Percentiles rank a stretch among this genome's conserved stretches.
Evolutionary conservation across 768 basidiomycete species (phyloP).

Genomic region (Psilocybe tampanensis): DNA sequence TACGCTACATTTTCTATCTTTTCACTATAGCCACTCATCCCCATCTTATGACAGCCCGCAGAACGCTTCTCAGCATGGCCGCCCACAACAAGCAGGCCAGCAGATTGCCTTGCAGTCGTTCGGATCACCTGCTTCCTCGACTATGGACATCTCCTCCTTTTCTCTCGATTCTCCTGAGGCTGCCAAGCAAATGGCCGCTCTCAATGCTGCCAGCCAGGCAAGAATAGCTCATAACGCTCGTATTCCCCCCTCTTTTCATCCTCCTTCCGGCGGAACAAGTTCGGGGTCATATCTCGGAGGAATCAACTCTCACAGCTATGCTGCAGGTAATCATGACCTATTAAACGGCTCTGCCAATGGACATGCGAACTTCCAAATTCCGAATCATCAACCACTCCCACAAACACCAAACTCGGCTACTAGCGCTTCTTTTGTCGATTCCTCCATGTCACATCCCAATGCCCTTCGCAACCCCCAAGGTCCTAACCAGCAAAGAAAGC

Average conservation of each 20-base stretch:
- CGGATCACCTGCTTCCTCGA: constrained; percentile 31
- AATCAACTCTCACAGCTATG: constrained; percentile 49
- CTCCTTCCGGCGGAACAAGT: constrained; percentile 55
- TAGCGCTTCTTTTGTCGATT: constrained; percentile 46
- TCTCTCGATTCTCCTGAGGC: constrained; percentile 65
- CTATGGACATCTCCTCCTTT: constrained; percentile 43
- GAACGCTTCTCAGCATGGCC: constrained; percentile 30
- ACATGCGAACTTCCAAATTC: constrained; percentile 49
- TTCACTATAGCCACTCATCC: constrained; percentile 1
- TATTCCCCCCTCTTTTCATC: constrained; percentile 30
- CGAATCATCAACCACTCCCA: constrained; percentile 36
- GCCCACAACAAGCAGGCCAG: constrained; percentile 29
- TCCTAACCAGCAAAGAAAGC: constrained; percentile 52
- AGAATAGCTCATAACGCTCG: constrained; percentile 58
- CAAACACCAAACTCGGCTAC: constrained; percentile 36
- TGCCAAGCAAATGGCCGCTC: constrained; percentile 82
- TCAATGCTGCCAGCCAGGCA: constrained; percentile 64
- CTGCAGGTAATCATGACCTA: constrained; percentile 48
- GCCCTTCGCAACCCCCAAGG: constrained; percentile 34
- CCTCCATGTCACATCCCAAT: constrained; percentile 36
- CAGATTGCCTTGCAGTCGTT: constrained; percentile 34
- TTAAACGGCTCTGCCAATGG: constrained; percentile 30
- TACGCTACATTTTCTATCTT: constrained; percentile 25
- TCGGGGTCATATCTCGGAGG: constrained; percentile 71
- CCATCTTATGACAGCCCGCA: constrained; percentile 14